phyloP scores from a whole-genome alignment of 192 early-diverging fungal species.

The Coemansia javaensis region DNA sequence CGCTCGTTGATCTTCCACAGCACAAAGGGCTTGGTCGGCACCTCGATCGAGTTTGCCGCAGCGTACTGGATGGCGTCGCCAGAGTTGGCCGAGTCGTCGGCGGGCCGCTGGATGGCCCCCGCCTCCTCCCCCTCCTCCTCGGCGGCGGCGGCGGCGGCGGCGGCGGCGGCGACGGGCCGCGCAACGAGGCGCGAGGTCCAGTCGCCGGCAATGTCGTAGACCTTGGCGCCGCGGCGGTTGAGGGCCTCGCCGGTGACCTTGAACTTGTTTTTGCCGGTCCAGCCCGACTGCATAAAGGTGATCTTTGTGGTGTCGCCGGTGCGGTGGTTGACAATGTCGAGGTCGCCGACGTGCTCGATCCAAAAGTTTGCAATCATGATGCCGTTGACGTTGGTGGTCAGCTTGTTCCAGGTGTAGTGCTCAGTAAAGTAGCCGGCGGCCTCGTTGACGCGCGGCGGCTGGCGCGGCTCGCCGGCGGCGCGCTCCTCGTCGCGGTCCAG shows the following conservation, averaged over 20 bases:
- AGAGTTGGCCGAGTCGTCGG: constrained; percentile 9
- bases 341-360: constrained; percentile 84
- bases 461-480: constrained; percentile 17
- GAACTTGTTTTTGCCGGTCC: constrained; percentile 64
- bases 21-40: constrained; percentile 49
- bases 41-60: constrained; percentile 29
- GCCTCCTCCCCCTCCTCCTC: constrained; percentile 15
- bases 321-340: constrained; percentile 75
- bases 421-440: constrained; percentile 59
- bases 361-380: constrained; percentile 78
- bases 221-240: constrained; percentile 46
- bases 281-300: constrained; percentile 73
- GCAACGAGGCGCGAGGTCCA: constrained; percentile 68
- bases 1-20: constrained; percentile 62
- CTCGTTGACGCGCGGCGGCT: constrained; percentile 37
- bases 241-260: constrained; percentile 58
- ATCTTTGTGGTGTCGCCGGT: constrained; percentile 73
- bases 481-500: constrained; percentile 40
- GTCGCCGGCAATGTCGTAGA: constrained; percentile 63
- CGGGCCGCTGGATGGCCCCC: constrained; percentile 16
- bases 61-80: constrained; percentile 30
- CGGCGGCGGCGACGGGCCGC: constrained; percentile 9
- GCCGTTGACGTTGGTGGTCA: constrained; percentile 80
- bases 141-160: background rate
- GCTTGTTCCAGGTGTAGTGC: constrained; percentile 86